Percentiles rank a stretch among this genome's conserved stretches.
These are phyloP conservation scores for Colletotrichum gigasporum DNA, from an alignment of 2,329 filamentous ascomycete genomes.

Conservation along the genomic window DNA sequence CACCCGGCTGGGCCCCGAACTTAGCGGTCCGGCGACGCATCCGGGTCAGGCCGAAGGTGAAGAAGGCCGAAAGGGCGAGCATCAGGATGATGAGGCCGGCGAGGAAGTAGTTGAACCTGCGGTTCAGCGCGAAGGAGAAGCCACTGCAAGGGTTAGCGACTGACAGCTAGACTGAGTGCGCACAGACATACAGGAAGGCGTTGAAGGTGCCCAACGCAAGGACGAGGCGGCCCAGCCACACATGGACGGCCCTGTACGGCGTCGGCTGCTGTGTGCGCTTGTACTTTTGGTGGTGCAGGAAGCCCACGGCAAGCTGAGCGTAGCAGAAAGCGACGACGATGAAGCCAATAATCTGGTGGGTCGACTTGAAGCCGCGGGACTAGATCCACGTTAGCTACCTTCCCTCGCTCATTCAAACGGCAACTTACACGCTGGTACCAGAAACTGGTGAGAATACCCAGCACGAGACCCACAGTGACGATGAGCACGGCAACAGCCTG, in stretches of 20 bases:
- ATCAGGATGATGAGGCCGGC: constrained; percentile 54
- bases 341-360: constrained; percentile 69
- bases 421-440: constrained; percentile 64
- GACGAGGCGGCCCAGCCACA: constrained; percentile 65
- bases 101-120: constrained; percentile 57
- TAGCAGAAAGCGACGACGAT: constrained; percentile 62
- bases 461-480: constrained; percentile 57
- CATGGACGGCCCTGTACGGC: constrained; percentile 61
- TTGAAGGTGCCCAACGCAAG: constrained; percentile 65
- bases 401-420: background rate
- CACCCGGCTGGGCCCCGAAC: constrained; percentile 21
- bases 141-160: constrained; percentile 50
- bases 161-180: background rate
- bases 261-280: constrained; percentile 59
- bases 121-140: constrained; percentile 64
- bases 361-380: constrained; percentile 61
- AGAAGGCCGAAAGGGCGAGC: constrained; percentile 46
- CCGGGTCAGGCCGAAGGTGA: constrained; percentile 42
- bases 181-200: constrained; percentile 60
- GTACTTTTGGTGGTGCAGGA: constrained; percentile 64
- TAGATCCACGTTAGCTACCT: constrained; percentile 36
- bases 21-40: constrained; percentile 29
- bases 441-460: constrained; percentile 63
- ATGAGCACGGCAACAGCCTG: constrained; percentile 60
- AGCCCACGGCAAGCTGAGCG: constrained; percentile 62